Evolutionary conservation across 2,329 filamentous ascomycete genomes (phyloP).

Genomic region (Colletotrichum sp.): DNA sequence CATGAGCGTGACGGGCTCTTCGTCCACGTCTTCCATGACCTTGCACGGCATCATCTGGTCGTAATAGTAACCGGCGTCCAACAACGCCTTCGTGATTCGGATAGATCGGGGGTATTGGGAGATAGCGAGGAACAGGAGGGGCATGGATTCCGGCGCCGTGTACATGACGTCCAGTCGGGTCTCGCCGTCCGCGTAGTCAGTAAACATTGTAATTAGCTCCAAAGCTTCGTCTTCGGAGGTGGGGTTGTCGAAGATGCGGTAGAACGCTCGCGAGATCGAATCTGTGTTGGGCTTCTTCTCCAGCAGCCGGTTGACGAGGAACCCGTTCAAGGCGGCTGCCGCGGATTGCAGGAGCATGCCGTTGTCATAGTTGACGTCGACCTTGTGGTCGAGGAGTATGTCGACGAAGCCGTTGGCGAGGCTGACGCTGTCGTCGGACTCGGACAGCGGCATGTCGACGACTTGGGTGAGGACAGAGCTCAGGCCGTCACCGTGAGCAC

Average conservation of each 20-base stretch:
- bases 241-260: slow-evolving; percentile 58
- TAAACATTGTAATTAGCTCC: slow-evolving; percentile 56
- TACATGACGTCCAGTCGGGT: slow-evolving; percentile 57
- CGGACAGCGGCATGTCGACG: slow-evolving; percentile 45
- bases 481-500: slow-evolving; percentile 50
- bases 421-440: slow-evolving; percentile 33
- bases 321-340: slow-evolving; percentile 54
- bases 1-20: slow-evolving; percentile 63
- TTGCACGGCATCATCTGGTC: slow-evolving; percentile 54
- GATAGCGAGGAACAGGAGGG: slow-evolving; percentile 58
- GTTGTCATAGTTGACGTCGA: slow-evolving; percentile 53
- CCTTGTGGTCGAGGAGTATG: slow-evolving; percentile 43
- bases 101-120: slow-evolving; percentile 59
- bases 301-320: slow-evolving; percentile 56
- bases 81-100: slow-evolving; percentile 54
- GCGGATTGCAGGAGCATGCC: slow-evolving; percentile 58
- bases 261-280: slow-evolving; percentile 58
- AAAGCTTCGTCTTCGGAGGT: slow-evolving; percentile 55
- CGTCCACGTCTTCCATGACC: slow-evolving; percentile 50
- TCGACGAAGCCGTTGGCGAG: slow-evolving; percentile 52
- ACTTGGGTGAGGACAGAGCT: slow-evolving; percentile 50
- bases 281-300: slow-evolving; percentile 52
- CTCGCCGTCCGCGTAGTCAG: slow-evolving; percentile 52
- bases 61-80: slow-evolving; percentile 65
- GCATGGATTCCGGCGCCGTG: slow-evolving; percentile 44